Evolutionary conservation across 2,329 filamentous ascomycete species (phyloP).

Genomic region (Aspergillus aculeatus): DNA sequence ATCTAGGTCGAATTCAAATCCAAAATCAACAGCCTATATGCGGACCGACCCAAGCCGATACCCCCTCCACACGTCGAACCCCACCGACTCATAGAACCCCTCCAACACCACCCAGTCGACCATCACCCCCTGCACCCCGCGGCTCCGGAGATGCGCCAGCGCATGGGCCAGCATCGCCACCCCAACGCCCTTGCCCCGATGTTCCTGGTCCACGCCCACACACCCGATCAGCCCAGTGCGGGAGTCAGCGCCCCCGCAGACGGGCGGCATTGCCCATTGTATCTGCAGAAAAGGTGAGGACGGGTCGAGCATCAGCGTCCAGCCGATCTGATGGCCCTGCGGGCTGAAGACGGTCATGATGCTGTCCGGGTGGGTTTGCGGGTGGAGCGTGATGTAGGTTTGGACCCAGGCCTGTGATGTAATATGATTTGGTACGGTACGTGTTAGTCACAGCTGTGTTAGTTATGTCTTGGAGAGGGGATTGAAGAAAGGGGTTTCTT

Average conservation of each 20-base stretch:
- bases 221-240: constrained; percentile 47
- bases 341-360: constrained; percentile 45
- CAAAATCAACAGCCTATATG: neutral
- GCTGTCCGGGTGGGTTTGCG: constrained; percentile 36
- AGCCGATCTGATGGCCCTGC: constrained; percentile 42
- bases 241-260: constrained; percentile 29
- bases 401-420: constrained; percentile 41
- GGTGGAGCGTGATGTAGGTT: constrained; percentile 39
- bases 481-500: constrained; percentile 6
- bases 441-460: neutral
- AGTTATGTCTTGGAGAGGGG: neutral
- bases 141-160: constrained; percentile 43
- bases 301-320: constrained; percentile 47
- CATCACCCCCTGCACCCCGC: constrained; percentile 45
- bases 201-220: constrained; percentile 43
- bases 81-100: constrained; percentile 48
- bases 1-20: too few relatives aligned
- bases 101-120: constrained; percentile 46
- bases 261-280: constrained; percentile 43
- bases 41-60: constrained; percentile 33
- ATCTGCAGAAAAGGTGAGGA: constrained; percentile 29
- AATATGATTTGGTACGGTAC: too few relatives aligned
- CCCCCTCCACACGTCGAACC: constrained; percentile 41
- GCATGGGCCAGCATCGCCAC: constrained; percentile 46
- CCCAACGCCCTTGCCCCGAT: constrained; percentile 42